Conservation (phyloP, 257 asterid species). For the Gardenia jasminoides region DNA sequence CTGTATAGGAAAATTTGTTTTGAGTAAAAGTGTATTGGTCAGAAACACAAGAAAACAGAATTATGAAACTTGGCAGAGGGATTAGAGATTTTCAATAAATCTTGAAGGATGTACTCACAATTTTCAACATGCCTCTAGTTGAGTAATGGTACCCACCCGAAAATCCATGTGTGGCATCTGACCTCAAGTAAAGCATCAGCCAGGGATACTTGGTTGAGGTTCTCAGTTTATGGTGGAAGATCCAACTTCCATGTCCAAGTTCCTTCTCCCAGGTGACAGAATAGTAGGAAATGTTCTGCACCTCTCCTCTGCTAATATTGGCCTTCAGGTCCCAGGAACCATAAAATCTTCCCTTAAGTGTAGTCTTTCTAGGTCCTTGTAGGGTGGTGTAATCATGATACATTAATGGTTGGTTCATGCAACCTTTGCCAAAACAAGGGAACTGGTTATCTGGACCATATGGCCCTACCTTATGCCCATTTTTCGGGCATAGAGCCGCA, state of each 20-base stretch:
- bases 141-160: slow-evolving; percentile 88
- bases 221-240: slow-evolving; percentile 59
- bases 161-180: slow-evolving; percentile 70
- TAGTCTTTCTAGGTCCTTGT: slow-evolving; percentile 37
- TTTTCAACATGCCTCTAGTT: slow-evolving; percentile 78
- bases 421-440: slow-evolving; percentile 78
- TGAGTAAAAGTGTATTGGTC: background rate
- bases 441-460: slow-evolving; percentile 46
- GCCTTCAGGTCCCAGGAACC: slow-evolving; percentile 71
- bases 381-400: slow-evolving; percentile 65
- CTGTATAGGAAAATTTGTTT: too few species aligned
- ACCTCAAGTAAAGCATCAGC: slow-evolving; percentile 84
- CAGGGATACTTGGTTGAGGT: slow-evolving; percentile 80
- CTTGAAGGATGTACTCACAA: slow-evolving; percentile 39
- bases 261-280: slow-evolving; percentile 78
- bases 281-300: slow-evolving; percentile 43
- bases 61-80: background rate
- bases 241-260: slow-evolving; percentile 75
- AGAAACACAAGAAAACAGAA: background rate
- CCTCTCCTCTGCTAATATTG: slow-evolving; percentile 26
- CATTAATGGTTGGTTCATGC: slow-evolving; percentile 77
- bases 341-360: slow-evolving; percentile 62
- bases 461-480: slow-evolving; percentile 53
- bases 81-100: background rate
- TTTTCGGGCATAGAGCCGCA: slow-evolving; percentile 70